Conservation (phyloP, 108 stramenopile genomes). For the Nitzschia palea region DNA sequence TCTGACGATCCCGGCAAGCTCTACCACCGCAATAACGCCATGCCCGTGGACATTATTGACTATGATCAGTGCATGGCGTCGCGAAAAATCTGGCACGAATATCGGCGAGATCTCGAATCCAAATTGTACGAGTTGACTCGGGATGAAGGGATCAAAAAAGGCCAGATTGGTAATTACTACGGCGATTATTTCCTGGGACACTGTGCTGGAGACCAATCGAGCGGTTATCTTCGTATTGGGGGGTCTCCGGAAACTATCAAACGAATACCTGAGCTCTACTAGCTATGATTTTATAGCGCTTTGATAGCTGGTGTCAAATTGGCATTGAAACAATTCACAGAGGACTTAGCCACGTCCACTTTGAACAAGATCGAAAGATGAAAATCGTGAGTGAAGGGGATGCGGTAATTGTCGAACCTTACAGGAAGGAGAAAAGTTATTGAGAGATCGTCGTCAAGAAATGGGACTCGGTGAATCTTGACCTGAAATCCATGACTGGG, state of each 20-base stretch:
- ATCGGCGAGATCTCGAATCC: slow-evolving; percentile 52
- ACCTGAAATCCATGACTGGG: slow-evolving; percentile 21
- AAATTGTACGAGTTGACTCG: slow-evolving; percentile 35
- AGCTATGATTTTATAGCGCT: too few species aligned
- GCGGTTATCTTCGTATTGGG: slow-evolving; percentile 41
- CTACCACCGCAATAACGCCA: slow-evolving; percentile 11
- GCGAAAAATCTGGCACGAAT: slow-evolving; percentile 47
- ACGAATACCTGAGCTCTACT: slow-evolving; percentile 32
- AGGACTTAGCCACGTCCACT: too few species aligned
- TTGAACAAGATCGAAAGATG: too few species aligned
- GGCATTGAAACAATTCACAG: too few species aligned
- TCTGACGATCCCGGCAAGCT: slow-evolving; percentile 27
- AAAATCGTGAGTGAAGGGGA: too few species aligned
- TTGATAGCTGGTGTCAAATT: too few species aligned
- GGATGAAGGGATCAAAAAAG: slow-evolving; percentile 30
- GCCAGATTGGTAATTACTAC: slow-evolving; percentile 40
- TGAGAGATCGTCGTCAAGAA: too few species aligned
- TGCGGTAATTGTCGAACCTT: too few species aligned
- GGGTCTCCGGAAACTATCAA: slow-evolving; percentile 22
- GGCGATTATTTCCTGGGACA: slow-evolving; percentile 58
- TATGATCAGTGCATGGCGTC: slow-evolving; percentile 59
- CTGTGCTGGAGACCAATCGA: slow-evolving; percentile 40
- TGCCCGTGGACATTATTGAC: slow-evolving; percentile 38
- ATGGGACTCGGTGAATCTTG: background rate
- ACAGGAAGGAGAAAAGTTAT: too few species aligned